These are phyloP conservation scores for Fusarium sp. DNA, from an alignment of 2,329 filamentous ascomycete species.

Conservation along the genomic window DNA sequence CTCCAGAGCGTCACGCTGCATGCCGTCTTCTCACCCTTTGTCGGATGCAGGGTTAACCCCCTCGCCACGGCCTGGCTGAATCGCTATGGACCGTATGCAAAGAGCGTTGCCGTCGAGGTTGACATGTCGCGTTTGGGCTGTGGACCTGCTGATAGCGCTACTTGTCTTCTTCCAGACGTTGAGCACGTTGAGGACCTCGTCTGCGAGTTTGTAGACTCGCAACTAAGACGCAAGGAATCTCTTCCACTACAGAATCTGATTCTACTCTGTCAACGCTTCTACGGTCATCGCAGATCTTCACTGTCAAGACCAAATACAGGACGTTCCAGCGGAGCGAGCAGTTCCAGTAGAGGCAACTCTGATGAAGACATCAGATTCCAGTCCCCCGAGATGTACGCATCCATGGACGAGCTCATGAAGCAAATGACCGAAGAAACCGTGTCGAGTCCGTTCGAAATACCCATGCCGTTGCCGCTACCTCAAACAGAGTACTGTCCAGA, in stretches of 20 bases:
- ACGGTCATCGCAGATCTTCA: conserved; percentile 38
- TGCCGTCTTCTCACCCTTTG: conserved; percentile 54
- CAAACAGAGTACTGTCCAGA: conserved; percentile 48
- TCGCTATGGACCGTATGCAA: conserved; percentile 52
- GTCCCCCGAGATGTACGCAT: background rate
- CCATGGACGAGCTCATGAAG: background rate
- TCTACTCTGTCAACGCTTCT: conserved; percentile 52
- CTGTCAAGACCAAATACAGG: background rate
- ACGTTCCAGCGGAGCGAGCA: conserved; percentile 5
- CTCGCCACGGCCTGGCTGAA: conserved; percentile 52
- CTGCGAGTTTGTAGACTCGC: conserved; percentile 43
- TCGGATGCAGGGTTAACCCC: conserved; percentile 48
- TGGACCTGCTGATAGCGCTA: conserved; percentile 43
- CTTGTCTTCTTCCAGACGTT: conserved; percentile 39
- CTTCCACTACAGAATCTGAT: conserved; percentile 48
- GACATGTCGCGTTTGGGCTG: conserved; percentile 55
- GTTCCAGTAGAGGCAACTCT: conserved; percentile 2
- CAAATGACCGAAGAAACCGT: background rate
- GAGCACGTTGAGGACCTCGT: conserved; percentile 46
- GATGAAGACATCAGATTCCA: background rate
- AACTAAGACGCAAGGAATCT: conserved; percentile 33
- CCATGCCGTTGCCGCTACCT: background rate
- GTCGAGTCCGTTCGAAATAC: background rate
- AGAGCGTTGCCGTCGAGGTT: conserved; percentile 54
- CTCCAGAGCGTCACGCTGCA: conserved; percentile 54